Conservation (phyloP, 208 protist species). For the Leishmania gerbilli region DNA sequence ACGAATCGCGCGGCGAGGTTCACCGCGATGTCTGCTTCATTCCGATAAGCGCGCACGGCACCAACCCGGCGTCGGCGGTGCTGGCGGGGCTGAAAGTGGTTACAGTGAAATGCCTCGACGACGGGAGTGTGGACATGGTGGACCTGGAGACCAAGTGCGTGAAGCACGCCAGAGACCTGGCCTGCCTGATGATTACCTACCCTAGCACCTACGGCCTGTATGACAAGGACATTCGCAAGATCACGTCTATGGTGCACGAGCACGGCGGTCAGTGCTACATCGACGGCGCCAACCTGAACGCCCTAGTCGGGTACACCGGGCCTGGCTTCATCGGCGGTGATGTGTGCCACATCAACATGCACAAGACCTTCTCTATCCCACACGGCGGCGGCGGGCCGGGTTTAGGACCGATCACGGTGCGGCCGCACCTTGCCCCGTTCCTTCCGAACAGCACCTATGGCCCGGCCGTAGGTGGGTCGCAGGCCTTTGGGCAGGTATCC, state of each 20-base stretch:
- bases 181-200: slow-evolving; percentile 98
- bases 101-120: slow-evolving; percentile 87
- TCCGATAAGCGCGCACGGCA: slow-evolving; percentile 97
- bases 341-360: slow-evolving; percentile 98
- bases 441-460: slow-evolving; percentile 86
- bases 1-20: slow-evolving; percentile 69
- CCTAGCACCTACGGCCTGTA: slow-evolving; percentile 98
- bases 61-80: slow-evolving; percentile 98
- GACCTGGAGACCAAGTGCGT: slow-evolving; percentile 92
- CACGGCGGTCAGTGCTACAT: slow-evolving; percentile 97
- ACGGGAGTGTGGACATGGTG: slow-evolving; percentile 94
- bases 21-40: slow-evolving; percentile 98
- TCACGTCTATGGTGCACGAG: slow-evolving; percentile 88
- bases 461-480: slow-evolving; percentile 53
- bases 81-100: slow-evolving; percentile 94
- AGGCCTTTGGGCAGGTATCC: slow-evolving; percentile 91
- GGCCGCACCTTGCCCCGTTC: slow-evolving; percentile 92
- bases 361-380: slow-evolving; percentile 99
- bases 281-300: slow-evolving; percentile 99
- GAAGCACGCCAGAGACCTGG: slow-evolving; percentile 91
- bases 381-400: slow-evolving; percentile 98
- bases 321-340: slow-evolving; percentile 98
- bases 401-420: slow-evolving; percentile 97
- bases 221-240: slow-evolving; percentile 93
- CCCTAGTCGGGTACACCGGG: slow-evolving; percentile 93